Percentiles rank a stretch among this genome's conserved stretches.
Conservation (phyloP, 2,329 filamentous ascomycete genomes). For the Apiospora saccharicola region DNA sequence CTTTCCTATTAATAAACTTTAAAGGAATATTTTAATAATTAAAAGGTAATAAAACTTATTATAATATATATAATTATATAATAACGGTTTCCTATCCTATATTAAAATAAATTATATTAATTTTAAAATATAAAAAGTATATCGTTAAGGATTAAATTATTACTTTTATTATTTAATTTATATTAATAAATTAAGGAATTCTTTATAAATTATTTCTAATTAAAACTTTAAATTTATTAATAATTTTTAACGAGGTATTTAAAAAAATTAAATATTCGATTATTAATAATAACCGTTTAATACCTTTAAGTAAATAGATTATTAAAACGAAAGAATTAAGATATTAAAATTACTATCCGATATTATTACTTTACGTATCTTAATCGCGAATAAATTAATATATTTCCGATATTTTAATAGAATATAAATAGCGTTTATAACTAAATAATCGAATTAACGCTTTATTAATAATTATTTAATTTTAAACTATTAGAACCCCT, state of each 20-base stretch:
- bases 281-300: not conserved
- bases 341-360: not conserved
- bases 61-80: constrained; percentile 3
- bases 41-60: not conserved
- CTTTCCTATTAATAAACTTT: too few relatives aligned
- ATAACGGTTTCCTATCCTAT: not conserved
- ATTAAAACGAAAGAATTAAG: not conserved
- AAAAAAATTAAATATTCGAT: too few relatives aligned
- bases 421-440: not conserved
- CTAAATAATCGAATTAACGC: not conserved
- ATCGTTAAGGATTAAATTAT: too few relatives aligned
- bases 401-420: too few relatives aligned
- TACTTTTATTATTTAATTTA: too few relatives aligned
- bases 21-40: too few relatives aligned
- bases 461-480: not conserved
- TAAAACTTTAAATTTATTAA: too few relatives aligned
- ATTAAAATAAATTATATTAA: not conserved
- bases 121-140: too few relatives aligned
- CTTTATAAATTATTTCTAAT: too few relatives aligned
- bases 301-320: constrained; percentile 8
- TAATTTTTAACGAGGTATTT: too few relatives aligned
- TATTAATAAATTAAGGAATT: too few relatives aligned
- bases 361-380: constrained; percentile 4
- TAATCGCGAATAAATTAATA: not conserved
- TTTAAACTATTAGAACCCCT: not conserved